Percentiles rank a stretch among this genome's conserved stretches.
Conservation (phyloP, 331 rosid genomes). For the Spiraea crenata region DNA sequence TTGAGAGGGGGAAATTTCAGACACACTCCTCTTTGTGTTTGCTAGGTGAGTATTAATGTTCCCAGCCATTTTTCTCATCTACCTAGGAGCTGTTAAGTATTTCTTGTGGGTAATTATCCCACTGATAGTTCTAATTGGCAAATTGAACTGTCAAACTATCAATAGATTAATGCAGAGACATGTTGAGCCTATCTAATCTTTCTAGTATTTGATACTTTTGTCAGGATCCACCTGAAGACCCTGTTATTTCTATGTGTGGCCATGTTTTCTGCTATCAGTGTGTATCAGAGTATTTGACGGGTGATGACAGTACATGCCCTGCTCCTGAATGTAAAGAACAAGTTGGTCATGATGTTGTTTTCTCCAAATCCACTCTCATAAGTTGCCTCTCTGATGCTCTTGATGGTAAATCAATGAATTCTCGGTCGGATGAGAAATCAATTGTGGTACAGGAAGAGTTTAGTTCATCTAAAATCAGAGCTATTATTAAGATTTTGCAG, state of each 20-base stretch:
- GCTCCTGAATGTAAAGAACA: slow-evolving; percentile 65
- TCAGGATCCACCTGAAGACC: slow-evolving; percentile 88
- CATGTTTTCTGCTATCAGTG: slow-evolving; percentile 97
- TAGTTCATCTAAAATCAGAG: slow-evolving; percentile 85
- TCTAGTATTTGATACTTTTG: slow-evolving; percentile 27
- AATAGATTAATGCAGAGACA: slow-evolving; percentile 8
- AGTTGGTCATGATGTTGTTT: slow-evolving; percentile 64
- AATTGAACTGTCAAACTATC: not conserved
- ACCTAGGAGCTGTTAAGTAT: no score
- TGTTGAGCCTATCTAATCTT: slow-evolving; percentile 31
- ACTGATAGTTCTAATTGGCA: slow-evolving; percentile 11
- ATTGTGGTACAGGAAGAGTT: slow-evolving; percentile 54
- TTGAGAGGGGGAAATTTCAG: not conserved
- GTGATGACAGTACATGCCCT: slow-evolving; percentile 81
- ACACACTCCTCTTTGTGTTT: no score
- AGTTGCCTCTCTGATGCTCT: slow-evolving; percentile 64
- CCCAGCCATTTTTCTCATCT: no score
- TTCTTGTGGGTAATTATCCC: slow-evolving; percentile 12
- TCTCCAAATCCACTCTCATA: slow-evolving; percentile 76
- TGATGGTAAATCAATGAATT: slow-evolving; percentile 42
- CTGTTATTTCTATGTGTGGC: slow-evolving; percentile 87
- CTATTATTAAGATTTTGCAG: slow-evolving; percentile 76
- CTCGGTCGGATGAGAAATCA: slow-evolving; percentile 47
- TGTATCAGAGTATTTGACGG: slow-evolving; percentile 72
- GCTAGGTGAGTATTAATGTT: no score